Evolutionary conservation across 2,329 filamentous ascomycete species (phyloP), one percentile per base, ranked within the genome.

Genomic region (Colletotrichum sp.): DNA sequence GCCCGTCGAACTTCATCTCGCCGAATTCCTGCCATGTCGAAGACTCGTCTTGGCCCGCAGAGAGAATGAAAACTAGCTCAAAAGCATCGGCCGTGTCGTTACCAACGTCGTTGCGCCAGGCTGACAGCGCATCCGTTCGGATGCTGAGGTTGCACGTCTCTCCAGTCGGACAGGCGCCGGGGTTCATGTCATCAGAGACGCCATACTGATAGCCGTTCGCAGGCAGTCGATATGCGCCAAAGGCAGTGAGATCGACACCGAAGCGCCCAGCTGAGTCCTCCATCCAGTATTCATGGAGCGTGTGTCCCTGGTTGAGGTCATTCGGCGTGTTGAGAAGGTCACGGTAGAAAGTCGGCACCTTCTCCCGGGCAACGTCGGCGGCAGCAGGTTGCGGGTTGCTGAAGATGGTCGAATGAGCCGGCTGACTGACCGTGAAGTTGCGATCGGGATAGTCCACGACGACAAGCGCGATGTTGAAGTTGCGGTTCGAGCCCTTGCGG

Each of bases 201-300:
- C 89, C 89, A 66, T 91, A 90, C 77, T 90, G 87, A 72, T 86
- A 90, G 2, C 85, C 85, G 32, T 84, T 82, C 4, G 81, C 80
- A 1, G 89, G 89, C 80, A 91, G 82, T n/a, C 82, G 82, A 73
- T 90, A 90, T 0, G 88, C 84, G 0, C 89, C 89, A 72, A 89
- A 91, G 0, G 86, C 86, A 1, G 88, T 90, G 79, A 91, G 77
- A 71, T 90, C 87, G 10, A 90, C 89, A 16, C 89, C 89, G 74
- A 87, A 90, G 22, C 86, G 84, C 4, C 89, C 89, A 15, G 84
- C 86, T 2, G 88, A 89, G 79, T 90, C 89, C 68, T 88, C 88
- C 88, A 90, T 90, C 89, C 89, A 90, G 78, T 91, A 90, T 80
- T 90, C 88, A 74, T 91, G 89, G 4, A 91, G 81, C 3, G 89